Conservation (phyloP, 1,139 yeast genomes). For the Yamadazyma atmosphaerica region DNA sequence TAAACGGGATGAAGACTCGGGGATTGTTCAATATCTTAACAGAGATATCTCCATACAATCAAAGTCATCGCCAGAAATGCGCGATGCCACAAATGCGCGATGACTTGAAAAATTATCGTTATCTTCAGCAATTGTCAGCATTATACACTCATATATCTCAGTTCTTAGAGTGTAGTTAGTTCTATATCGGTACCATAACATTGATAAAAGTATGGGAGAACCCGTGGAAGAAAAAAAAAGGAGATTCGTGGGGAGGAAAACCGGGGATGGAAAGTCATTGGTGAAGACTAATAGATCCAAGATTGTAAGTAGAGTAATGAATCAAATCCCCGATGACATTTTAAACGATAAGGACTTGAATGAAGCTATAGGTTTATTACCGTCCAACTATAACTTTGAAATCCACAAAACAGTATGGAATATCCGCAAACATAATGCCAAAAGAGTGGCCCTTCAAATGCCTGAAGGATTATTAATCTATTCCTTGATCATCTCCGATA, state of each 20-base stretch:
- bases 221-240: neutral
- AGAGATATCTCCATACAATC: too few relatives aligned
- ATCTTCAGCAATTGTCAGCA: too few relatives aligned
- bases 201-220: neutral
- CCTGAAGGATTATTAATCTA: constrained; percentile 94
- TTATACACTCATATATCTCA: neutral
- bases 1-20: too few relatives aligned
- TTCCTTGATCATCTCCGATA: constrained; percentile 84
- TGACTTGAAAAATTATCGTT: constrained; percentile 6
- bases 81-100: constrained; percentile 9
- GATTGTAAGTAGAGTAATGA: constrained; percentile 60
- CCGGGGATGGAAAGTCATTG: constrained; percentile 19
- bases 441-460: constrained; percentile 87
- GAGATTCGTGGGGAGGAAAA: constrained; percentile 30
- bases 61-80: too few relatives aligned
- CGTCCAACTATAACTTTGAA: constrained; percentile 92
- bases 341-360: constrained; percentile 76
- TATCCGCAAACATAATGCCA: constrained; percentile 69
- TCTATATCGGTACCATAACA: too few relatives aligned
- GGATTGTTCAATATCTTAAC: too few relatives aligned
- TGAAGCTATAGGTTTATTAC: constrained; percentile 76
- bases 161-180: too few relatives aligned
- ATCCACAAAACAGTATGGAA: constrained; percentile 96
- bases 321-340: constrained; percentile 90
- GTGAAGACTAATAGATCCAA: constrained; percentile 29